Base-by-base conservation (phyloP, 139 green algal genomes). In the Mesotaenium endlicherianum region DNA sequence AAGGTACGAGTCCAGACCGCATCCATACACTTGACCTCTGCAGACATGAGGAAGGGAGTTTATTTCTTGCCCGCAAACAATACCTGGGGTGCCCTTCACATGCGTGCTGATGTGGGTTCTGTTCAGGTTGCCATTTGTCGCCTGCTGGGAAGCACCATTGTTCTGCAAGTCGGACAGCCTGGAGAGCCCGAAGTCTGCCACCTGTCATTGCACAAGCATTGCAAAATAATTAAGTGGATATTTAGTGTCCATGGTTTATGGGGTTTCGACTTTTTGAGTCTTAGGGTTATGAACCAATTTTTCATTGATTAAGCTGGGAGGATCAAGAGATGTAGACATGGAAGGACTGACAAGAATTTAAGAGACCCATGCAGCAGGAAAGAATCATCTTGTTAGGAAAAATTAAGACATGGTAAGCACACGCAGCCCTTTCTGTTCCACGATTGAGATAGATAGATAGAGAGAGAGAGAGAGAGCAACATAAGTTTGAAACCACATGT, bases 111-210 rank as follows among this genome's bases (percentile, higher is more conserved):
- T 82, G 47, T 82, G 75, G 0, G 75, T 77, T n/a, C n/a, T n/a
- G n/a, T n/a, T n/a, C n/a, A n/a, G n/a, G n/a, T n/a, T n/a, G 60
- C 60, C 60, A 34, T 34, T 72, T 0, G 57, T 50, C 6, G 70
- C 39, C 55, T 47, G 47, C 47, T 75, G 45, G 53, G 53, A 34
- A 20, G 53, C 53, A 20, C 26, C 26, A 64, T 20, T 34, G 53
- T 69, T 6, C 31, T 78, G 70, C 70, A 3, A 4, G n/a, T 5
- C 16, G 1, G 42, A 43, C 57, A 84, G 34, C 58, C 31, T 26
- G 8, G 77, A 84, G n/a, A 71, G 31, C 31, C 77, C 77, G 44
- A 84, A 84, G 68, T 84, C 77, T 49, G 77, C 58, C 77, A 84
- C 77, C 77, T 84, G 71, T 17, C 34, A 55, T 70, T 77, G 30